Conservation (phyloP, 129 eudicot genomes). For the Ambrosia artemisiifolia region DNA sequence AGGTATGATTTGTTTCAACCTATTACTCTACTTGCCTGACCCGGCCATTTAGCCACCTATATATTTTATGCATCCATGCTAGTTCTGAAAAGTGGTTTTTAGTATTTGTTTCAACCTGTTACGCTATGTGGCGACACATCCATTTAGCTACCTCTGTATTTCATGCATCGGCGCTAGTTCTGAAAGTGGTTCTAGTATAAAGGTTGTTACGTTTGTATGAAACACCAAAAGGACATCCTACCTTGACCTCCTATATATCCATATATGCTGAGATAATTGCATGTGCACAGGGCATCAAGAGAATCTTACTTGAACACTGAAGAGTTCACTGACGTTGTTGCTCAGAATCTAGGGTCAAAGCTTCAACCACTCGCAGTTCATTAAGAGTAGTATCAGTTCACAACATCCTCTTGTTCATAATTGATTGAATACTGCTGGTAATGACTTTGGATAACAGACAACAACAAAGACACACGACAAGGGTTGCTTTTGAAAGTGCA, state of each 20-base stretch:
- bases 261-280: constrained; percentile 2
- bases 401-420: neutral
- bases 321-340: constrained; percentile 85
- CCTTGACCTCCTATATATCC: constrained; percentile 12
- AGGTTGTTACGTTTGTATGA: neutral
- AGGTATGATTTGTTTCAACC: neutral
- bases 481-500: neutral
- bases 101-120: neutral
- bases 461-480: neutral
- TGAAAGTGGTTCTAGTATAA: neutral
- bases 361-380: constrained; percentile 36
- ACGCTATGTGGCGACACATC: too few species aligned
- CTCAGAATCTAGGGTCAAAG: constrained; percentile 58
- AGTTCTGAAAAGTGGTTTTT: neutral
- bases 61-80: neutral
- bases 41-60: neutral
- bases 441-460: constrained; percentile 4
- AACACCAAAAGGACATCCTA: neutral
- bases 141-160: too few species aligned
- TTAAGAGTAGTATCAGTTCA: constrained; percentile 1
- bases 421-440: constrained; percentile 1
- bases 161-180: too few species aligned
- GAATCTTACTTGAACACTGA: constrained; percentile 76
- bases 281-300: constrained; percentile 61
- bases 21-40: neutral